These are phyloP conservation scores for Candida xyloterini DNA, from an alignment of 805 yeast species.

Conservation along the genomic window DNA sequence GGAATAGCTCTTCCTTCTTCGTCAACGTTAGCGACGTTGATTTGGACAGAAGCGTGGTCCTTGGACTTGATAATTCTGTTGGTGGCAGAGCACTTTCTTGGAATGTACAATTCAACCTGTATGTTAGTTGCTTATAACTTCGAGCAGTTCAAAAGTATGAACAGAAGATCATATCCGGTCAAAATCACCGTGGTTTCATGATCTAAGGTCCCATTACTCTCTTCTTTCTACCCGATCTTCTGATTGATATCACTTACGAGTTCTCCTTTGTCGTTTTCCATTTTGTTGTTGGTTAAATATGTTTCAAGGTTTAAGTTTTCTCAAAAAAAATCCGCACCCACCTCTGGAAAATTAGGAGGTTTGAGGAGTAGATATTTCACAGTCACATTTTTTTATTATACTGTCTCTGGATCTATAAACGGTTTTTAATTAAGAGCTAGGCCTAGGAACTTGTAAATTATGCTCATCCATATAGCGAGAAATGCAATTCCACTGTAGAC, in stretches of 20 bases:
- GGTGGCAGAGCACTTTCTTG: constrained; percentile 99
- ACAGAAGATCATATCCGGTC: background rate
- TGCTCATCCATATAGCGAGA: constrained; percentile 39
- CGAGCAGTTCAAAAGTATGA: background rate
- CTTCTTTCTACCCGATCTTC: background rate
- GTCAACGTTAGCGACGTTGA: constrained; percentile 97
- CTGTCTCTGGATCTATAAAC: too few relatives aligned
- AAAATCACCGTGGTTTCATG: too few relatives aligned
- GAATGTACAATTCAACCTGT: constrained; percentile 99
- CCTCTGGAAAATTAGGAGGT: constrained; percentile 13
- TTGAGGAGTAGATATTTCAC: constrained; percentile 16
- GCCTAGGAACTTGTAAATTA: constrained; percentile 17
- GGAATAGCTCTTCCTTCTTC: constrained; percentile 93
- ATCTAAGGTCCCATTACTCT: too few relatives aligned
- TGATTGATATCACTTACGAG: constrained; percentile 63
- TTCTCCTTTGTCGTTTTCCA: constrained; percentile 99
- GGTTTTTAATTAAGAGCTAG: constrained; percentile 10
- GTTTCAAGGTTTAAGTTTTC: constrained; percentile 11
- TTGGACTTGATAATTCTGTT: constrained; percentile 99
- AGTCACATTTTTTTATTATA: constrained; percentile 12
- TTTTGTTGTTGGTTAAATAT: constrained; percentile 44
- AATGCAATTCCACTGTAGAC: constrained; percentile 81
- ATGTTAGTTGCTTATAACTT: background rate
- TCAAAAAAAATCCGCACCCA: constrained; percentile 11
- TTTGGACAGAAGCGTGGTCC: constrained; percentile 99